Base-by-base conservation (phyloP, 306 rosid species). In the Boehmeria nivea region DNA sequence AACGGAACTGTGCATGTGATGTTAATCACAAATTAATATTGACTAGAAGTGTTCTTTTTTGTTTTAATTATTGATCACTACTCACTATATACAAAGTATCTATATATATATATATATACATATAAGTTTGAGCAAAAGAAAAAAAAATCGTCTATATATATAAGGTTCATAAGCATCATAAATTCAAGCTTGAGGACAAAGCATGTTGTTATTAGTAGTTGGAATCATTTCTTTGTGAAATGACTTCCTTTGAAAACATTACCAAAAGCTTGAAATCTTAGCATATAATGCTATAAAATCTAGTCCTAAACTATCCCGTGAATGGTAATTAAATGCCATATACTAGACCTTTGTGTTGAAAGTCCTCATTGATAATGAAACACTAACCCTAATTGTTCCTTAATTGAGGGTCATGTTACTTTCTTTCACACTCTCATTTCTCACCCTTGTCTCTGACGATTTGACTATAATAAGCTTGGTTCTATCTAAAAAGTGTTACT, bases 381-480 rank as follows among this genome's bases (percentile, higher is more conserved):
- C 5, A 31, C 36, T 31, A 55, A 11, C 24, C 46, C 47, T 56
- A 21, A 56, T 12, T 22, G 48, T 36, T 22, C 22, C 22, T 8
- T 12, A 38, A 56, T 51, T 51, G 7, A 4, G 19, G 21, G 56
- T 6, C 21, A 27, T 51, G 34, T 51, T 14, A 25, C 56, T 25
- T 25, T 25, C 34, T 23, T 14, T 25, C 34, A 16, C 55, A 46
- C n/a, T 38, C 43, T 40, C 9, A 40, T 40, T 40, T 20, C 51
- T 19, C 17, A 48, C 26, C 26, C 23, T 16, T 51, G n/a, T n/a
- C 56, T 38, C 37, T 51, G 38, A 51, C 28, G 57, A 51, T 51
- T 54, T 54, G 59, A 9, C 59, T 54, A 4, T 36, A 18, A 16
- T 34, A 33, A 33, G 59, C 43, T 54, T 54, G 5, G 28, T 40